Evolutionary conservation across 805 yeast genomes (phyloP).

Genomic region (Teunomyces pallodes): DNA sequence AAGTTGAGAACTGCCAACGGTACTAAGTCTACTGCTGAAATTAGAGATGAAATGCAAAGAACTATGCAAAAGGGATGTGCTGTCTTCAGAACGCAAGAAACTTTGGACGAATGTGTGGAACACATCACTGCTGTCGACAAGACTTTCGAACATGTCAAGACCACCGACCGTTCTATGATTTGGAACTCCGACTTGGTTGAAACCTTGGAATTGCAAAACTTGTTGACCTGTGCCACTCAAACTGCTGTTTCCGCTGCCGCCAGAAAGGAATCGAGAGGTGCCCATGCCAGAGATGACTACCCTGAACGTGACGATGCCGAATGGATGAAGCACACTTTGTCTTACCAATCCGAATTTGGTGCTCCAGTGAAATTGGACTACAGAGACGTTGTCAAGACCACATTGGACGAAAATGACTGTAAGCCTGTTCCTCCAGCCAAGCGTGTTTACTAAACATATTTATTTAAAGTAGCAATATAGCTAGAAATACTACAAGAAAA

Average conservation of each 20-base stretch:
- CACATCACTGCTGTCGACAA: conserved; percentile 74
- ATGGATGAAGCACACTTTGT: conserved; percentile 97
- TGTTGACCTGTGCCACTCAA: conserved; percentile 95
- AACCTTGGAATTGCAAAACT: conserved; percentile 92
- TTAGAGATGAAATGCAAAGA: conserved; percentile 90
- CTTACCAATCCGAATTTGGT: conserved; percentile 80
- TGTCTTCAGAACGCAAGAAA: conserved; percentile 91
- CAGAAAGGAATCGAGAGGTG: conserved; percentile 97
- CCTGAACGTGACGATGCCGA: conserved; percentile 92
- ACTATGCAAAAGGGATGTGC: conserved; percentile 97
- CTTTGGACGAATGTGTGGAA: conserved; percentile 87
- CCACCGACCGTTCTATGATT: conserved; percentile 95
- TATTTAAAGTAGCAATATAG: conserved; percentile 2
- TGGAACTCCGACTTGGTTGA: conserved; percentile 98
- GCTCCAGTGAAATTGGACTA: conserved; percentile 72
- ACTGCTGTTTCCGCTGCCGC: conserved; percentile 93
- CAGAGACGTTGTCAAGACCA: conserved; percentile 79
- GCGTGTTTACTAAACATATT: conserved; percentile 71
- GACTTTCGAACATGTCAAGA: conserved; percentile 70
- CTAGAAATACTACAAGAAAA: background rate
- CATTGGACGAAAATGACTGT: conserved; percentile 90
- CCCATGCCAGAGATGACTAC: conserved; percentile 97
- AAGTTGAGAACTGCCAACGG: conserved; percentile 83
- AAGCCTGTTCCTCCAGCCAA: conserved; percentile 95
- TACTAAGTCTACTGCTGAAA: conserved; percentile 76